Conservation (phyloP, 441 rosid genomes). For the Erodium trifolium region DNA sequence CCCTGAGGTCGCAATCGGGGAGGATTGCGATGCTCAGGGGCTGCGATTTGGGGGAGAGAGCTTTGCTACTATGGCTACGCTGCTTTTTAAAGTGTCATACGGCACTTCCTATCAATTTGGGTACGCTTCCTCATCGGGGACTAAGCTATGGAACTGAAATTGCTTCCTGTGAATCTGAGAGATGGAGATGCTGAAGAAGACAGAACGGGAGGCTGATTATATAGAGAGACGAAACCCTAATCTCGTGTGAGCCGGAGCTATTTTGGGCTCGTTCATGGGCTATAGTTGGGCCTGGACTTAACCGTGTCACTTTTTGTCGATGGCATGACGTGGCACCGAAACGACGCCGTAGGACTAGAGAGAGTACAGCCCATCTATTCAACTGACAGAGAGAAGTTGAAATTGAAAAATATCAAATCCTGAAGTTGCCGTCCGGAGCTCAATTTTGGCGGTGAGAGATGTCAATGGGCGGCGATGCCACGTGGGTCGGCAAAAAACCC, state of each 20-base stretch:
- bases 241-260: background rate
- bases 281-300: background rate
- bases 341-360: no score
- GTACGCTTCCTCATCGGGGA: background rate
- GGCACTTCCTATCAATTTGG: background rate
- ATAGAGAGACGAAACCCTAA: background rate
- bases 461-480: conserved; percentile 72
- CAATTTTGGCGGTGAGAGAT: conserved; percentile 18
- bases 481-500: conserved; percentile 92
- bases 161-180: no score
- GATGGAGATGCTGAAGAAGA: background rate
- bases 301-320: no score
- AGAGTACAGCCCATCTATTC: no score
- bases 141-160: background rate
- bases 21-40: background rate
- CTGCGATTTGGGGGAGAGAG: background rate
- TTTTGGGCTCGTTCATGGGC: background rate
- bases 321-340: no score
- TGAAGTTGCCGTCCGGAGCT: no score
- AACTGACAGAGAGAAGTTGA: no score
- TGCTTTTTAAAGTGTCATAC: background rate
- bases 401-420: no score
- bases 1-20: background rate
- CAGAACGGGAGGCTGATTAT: background rate
- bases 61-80: background rate